Percentiles rank a stretch among this genome's conserved stretches.
Conservation (phyloP, 1,284 basidiomycete species). For the Trichosporon sp. region DNA sequence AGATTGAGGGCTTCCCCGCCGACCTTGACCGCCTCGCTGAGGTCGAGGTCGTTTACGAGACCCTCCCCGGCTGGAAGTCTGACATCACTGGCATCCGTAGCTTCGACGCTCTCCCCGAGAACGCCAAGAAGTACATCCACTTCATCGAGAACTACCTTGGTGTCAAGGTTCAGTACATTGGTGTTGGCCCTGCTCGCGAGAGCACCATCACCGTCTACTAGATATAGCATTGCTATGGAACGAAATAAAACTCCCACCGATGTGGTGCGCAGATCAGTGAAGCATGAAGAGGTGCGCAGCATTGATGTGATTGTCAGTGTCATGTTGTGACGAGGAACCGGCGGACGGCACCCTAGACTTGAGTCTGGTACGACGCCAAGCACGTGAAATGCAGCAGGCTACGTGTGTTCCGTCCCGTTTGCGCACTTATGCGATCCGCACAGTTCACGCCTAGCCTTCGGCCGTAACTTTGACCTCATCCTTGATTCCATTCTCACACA, state of each 20-base stretch:
- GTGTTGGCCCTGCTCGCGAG: constrained; percentile 54
- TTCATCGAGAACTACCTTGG: constrained; percentile 82
- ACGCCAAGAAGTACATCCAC: constrained; percentile 82
- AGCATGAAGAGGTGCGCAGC: background rate
- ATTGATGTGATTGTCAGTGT: background rate
- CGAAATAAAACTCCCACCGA: background rate
- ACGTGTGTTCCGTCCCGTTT: constrained; percentile 14
- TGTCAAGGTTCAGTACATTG: constrained; percentile 70
- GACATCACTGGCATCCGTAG: constrained; percentile 69
- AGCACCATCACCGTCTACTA: constrained; percentile 47
- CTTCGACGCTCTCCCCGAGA: constrained; percentile 78
- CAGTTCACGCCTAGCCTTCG: background rate
- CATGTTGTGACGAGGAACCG: no score
- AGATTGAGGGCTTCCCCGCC: constrained; percentile 86
- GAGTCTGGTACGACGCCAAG: constrained; percentile 9
- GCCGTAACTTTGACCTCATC: background rate
- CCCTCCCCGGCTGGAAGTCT: constrained; percentile 87
- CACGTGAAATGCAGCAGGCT: constrained; percentile 3
- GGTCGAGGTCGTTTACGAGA: constrained; percentile 87
- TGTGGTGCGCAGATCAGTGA: background rate
- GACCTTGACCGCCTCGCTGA: constrained; percentile 78
- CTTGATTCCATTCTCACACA: background rate
- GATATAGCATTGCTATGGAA: constrained; percentile 11
- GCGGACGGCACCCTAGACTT: no score
- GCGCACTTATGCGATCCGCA: constrained; percentile 15